phyloP scores from a whole-genome alignment of 1,139 yeast species.

The Pichia sp. region DNA sequence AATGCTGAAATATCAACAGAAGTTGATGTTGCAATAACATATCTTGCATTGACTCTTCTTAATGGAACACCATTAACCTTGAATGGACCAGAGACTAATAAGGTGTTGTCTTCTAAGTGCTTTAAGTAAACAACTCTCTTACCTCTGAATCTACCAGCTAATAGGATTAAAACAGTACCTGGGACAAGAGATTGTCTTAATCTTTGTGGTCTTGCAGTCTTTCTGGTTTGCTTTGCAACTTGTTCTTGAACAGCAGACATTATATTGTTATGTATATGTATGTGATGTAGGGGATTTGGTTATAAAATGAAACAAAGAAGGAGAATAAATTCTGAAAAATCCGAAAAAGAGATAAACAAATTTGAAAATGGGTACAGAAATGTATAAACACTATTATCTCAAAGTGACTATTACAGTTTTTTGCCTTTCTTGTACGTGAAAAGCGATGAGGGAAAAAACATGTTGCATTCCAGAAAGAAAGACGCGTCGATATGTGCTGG shows the following conservation, averaged over 20 bases:
- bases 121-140: constrained; percentile 98
- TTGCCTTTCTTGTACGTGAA: background rate
- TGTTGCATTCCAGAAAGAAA: background rate
- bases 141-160: constrained; percentile 99
- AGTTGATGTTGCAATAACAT: constrained; percentile 98
- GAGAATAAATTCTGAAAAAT: background rate
- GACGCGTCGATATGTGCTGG: background rate
- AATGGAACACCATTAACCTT: constrained; percentile 99
- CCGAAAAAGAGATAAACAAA: background rate
- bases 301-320: background rate
- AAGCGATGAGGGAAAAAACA: background rate
- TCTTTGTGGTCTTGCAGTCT: constrained; percentile 90
- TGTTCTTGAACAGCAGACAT: constrained; percentile 17
- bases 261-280: background rate
- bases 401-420: background rate
- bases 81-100: constrained; percentile 98
- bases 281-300: background rate
- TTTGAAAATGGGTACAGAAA: background rate
- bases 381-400: background rate
- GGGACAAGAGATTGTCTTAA: constrained; percentile 93
- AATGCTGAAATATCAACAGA: constrained; percentile 71
- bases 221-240: constrained; percentile 80
- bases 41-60: constrained; percentile 98
- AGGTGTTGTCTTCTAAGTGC: constrained; percentile 96
- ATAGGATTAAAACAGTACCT: constrained; percentile 95